A percentile compares a stretch with the other conserved stretches of the same genome.
phyloP scores from a whole-genome alignment of 495 filamentous ascomycete genomes.

The Aspergillus bertholletiae region DNA sequence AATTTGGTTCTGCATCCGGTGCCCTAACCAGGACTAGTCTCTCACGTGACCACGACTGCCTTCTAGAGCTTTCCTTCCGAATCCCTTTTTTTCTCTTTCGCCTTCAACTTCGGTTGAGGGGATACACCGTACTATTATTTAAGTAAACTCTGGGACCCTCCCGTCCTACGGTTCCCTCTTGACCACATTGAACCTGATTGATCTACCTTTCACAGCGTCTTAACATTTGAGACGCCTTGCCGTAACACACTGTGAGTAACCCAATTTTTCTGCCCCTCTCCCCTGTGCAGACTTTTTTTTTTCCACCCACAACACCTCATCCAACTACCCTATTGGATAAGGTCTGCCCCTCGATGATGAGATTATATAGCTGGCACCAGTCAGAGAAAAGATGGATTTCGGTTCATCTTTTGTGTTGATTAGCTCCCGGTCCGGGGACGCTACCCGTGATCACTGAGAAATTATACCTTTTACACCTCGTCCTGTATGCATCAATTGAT shows the following conservation, averaged over 20 bases:
- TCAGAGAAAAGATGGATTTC: constrained; percentile 35
- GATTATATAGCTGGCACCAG: constrained; percentile 49
- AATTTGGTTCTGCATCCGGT: no score
- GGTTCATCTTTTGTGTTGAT: constrained; percentile 33
- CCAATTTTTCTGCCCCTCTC: constrained; percentile 8
- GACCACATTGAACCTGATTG: constrained; percentile 16
- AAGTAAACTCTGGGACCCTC: constrained; percentile 11
- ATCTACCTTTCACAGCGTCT: constrained; percentile 22
- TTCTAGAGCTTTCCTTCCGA: constrained; percentile 48
- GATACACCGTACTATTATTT: background rate
- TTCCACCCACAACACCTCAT: constrained; percentile 5
- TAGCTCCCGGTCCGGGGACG: constrained; percentile 39
- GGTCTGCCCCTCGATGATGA: constrained; percentile 37
- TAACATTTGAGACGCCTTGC: constrained; percentile 4
- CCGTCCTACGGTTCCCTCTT: constrained; percentile 1
- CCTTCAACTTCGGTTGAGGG: background rate
- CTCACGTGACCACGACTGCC: constrained; percentile 27
- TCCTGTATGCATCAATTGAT: constrained; percentile 1
- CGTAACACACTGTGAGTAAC: constrained; percentile 20
- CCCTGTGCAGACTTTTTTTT: constrained; percentile 6
- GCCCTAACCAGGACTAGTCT: background rate
- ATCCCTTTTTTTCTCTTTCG: constrained; percentile 6
- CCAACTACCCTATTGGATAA: background rate
- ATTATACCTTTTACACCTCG: background rate
- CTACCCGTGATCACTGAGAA: constrained; percentile 41